phyloP scores from a whole-genome alignment of 1,139 yeast species.

The Entelexis sorbosivorans region DNA sequence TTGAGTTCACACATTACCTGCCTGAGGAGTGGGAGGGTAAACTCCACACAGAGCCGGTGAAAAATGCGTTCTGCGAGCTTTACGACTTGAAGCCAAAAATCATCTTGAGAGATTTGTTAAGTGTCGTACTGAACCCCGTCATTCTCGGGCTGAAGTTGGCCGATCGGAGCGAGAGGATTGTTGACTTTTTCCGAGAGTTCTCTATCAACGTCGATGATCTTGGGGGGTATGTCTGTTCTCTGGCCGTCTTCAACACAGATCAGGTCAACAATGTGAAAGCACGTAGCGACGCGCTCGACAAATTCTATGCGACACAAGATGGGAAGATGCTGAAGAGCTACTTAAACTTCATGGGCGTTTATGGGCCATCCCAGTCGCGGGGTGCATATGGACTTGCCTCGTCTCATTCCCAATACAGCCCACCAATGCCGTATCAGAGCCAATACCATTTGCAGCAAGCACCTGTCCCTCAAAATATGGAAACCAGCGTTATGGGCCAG shows the following conservation, averaged over 20 bases:
- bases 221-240: constrained; percentile 92
- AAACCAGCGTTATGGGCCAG: constrained; percentile 22
- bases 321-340: constrained; percentile 91
- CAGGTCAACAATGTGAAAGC: constrained; percentile 42
- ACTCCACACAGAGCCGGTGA: constrained; percentile 69
- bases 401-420: not conserved
- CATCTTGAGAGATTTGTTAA: constrained; percentile 66
- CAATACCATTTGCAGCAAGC: not conserved
- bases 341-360: constrained; percentile 74
- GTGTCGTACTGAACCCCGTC: constrained; percentile 76
- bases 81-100: constrained; percentile 65
- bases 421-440: not conserved
- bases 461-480: constrained; percentile 7
- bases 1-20: constrained; percentile 79
- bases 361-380: constrained; percentile 35
- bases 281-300: constrained; percentile 27
- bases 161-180: constrained; percentile 55
- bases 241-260: constrained; percentile 81
- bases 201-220: constrained; percentile 87
- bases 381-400: constrained; percentile 5
- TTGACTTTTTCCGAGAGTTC: constrained; percentile 82
- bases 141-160: constrained; percentile 78
- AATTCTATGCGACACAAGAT: constrained; percentile 46
- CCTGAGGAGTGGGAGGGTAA: constrained; percentile 80
- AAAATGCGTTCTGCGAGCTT: constrained; percentile 66